Evolutionary conservation across 768 basidiomycete genomes (phyloP), one percentile per base, ranked within the genome.

Genomic region (Pleurotus citrinopileatus): DNA sequence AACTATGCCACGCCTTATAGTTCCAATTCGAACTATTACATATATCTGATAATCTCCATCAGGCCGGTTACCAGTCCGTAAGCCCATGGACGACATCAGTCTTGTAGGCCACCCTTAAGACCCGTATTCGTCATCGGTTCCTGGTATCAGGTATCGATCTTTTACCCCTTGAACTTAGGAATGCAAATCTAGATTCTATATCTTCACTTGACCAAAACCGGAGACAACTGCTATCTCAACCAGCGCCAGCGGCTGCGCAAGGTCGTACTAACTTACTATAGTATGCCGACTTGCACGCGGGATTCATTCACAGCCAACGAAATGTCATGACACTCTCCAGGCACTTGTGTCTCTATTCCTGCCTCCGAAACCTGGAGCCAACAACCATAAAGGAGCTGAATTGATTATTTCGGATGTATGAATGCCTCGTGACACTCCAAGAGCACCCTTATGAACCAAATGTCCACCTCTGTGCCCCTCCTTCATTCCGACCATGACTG

Each of bases 371-470:
- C 20, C 48, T 50, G 48, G 48, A 47, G 48, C 32, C 42, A 50
- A 47, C 19, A 50, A 50, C 34, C 48, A 26, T 50, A 50, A 20
- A 50, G 48, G 48, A 50, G 48, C 22, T 36, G n/a, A 50, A 50
- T 50, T 50, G 48, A 50, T 50, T 34, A 44, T 50, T 50, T 50
- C 48, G 48, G 48, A 50, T 50, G 48, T 34, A 34, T 13, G 20
- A 32, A 8, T n/a, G 28, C 47, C 57, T 52, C 54, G 55, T 59
- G 58, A 59, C 54, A 40, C 34, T 13, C 45, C 46, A 51, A 44
- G 50, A 45, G 44, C 32, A 38, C 56, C 44, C 40, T 59, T 59
- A 59, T 59, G 58, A 56, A 59, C 44, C 51, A 26, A 40, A 28
- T 25, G 4, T 55, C 42, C 48, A 27, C 34, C n/a, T 43, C 26